Base-by-base conservation (phyloP, 164 flowering plant species). In the Chimonanthus salicifolius region DNA sequence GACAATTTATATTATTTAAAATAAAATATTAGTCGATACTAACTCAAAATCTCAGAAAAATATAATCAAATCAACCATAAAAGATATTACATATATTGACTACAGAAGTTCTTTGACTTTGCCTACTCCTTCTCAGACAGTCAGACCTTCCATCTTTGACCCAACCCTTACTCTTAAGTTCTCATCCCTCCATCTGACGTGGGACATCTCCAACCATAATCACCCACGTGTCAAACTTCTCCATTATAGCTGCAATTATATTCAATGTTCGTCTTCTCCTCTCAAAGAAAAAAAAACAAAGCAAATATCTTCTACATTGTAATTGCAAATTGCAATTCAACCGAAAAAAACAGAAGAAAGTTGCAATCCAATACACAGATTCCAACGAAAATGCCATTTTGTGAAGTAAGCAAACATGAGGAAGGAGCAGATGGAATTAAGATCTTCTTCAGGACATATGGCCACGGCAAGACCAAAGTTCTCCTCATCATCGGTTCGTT, bases 371-470 rank as follows among this genome's bases (percentile, higher is more conserved):
- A 8, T 21, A 58, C 77, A 43, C 60, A 48, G 47, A 71, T 13
- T 68, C 65, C 47, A 54, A 47, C 50, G 16, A 79, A 67, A 62
- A 94, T 94, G 98, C 98, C 98, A 73, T 85, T 81, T 49, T 90
- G 94, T 76, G 77, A 83, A 21, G 85, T 90, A 2, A 69, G 77
- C 47, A 54, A 67, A 62, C 66, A 68, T 58, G 77, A 76, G 65
- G 70, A 62, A 64, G 60, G 16, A 54, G 60, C 16, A 54, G 73
- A 72, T 74, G 90, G 83, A 47, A 66, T 82, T 76, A 78, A 78
- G 74, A 80, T 92, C 62, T 94, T 88, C 80, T 94, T 92, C 82
- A 74, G 82, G 75, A 92, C 94, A 1, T 92, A 88, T 80, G 99
- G 99, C 18, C 83, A 71, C 44, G 99, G 97, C 21, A 87, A 88